Percentiles rank a stretch among this genome's conserved stretches.
phyloP scores from a whole-genome alignment of 352 stramenopile species.

The Pythium sp. region DNA sequence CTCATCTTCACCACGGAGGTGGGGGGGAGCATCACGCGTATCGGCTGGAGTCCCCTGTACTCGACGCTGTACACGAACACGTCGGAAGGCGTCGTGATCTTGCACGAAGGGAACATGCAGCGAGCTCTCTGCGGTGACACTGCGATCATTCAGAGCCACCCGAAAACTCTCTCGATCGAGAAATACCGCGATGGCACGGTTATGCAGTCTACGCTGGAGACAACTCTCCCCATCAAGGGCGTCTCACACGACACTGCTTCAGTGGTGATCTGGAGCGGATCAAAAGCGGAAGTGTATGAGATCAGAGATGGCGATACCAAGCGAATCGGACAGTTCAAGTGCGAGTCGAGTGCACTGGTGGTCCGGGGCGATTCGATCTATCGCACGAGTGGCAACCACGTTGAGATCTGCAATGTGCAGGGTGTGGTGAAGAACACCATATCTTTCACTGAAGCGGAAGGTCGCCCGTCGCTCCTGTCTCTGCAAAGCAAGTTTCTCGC shows the following conservation, averaged over 20 bases:
- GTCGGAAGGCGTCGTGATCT: constrained; percentile 65
- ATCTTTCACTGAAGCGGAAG: constrained; percentile 90
- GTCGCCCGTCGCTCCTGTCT: constrained; percentile 73
- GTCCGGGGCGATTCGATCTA: constrained; percentile 88
- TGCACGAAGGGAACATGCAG: constrained; percentile 88
- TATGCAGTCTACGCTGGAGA: constrained; percentile 58
- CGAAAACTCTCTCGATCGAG: constrained; percentile 72
- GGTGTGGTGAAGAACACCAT: constrained; percentile 88
- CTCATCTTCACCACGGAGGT: constrained; percentile 61
- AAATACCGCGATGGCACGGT: constrained; percentile 72
- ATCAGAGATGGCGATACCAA: constrained; percentile 68
- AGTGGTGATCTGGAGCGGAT: constrained; percentile 84
- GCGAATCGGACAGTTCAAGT: constrained; percentile 69
- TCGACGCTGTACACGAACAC: constrained; percentile 72
- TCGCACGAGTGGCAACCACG: constrained; percentile 73
- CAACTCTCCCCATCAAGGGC: constrained; percentile 78
- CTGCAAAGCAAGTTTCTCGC: constrained; percentile 90
- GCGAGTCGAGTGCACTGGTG: constrained; percentile 62
- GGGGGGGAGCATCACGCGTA: constrained; percentile 35
- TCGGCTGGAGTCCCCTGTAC: constrained; percentile 71
- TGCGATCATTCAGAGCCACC: constrained; percentile 81
- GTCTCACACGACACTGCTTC: constrained; percentile 75
- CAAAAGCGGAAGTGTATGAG: constrained; percentile 87
- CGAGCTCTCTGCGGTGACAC: constrained; percentile 71
- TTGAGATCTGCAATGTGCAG: constrained; percentile 88